Conservation (phyloP, 768 basidiomycete genomes). For the Mrakia blollopis region DNA sequence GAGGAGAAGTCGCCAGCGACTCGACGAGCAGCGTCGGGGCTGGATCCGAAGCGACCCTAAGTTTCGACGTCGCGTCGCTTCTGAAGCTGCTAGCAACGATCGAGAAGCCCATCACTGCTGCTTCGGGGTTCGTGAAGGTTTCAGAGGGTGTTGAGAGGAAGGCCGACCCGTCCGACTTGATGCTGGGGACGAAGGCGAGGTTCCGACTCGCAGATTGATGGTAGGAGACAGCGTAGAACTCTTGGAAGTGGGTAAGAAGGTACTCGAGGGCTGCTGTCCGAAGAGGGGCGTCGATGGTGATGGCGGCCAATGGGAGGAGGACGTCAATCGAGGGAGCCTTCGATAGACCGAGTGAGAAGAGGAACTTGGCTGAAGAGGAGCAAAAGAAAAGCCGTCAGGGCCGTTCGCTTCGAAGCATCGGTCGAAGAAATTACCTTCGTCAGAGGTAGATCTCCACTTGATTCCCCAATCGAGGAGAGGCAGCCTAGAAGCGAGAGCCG, state of each 20-base stretch:
- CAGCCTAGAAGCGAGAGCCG: conserved; percentile 46
- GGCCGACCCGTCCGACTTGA: conserved; percentile 50
- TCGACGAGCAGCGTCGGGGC: conserved; percentile 57
- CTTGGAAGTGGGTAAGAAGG: conserved; percentile 65
- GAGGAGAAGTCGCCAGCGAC: conserved; percentile 58
- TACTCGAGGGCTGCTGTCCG: conserved; percentile 70
- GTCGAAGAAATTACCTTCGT: conserved; percentile 60
- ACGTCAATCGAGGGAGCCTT: conserved; percentile 63
- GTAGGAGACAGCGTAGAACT: conserved; percentile 49
- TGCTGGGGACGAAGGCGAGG: conserved; percentile 73
- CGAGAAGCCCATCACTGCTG: conserved; percentile 70
- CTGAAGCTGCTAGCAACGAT: conserved; percentile 51
- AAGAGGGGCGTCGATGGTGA: conserved; percentile 48
- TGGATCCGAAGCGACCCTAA: conserved; percentile 68
- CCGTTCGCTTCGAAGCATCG: neutral
- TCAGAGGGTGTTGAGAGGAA: conserved; percentile 62
- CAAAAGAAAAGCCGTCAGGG: neutral
- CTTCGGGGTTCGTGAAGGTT: conserved; percentile 65
- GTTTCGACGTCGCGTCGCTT: conserved; percentile 51
- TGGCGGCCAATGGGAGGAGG: conserved; percentile 65
- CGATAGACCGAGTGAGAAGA: conserved; percentile 55
- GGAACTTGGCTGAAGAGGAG: conserved; percentile 61
- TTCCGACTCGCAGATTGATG: conserved; percentile 47
- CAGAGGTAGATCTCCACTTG: conserved; percentile 76
- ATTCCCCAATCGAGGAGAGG: conserved; percentile 86